phyloP scores from a whole-genome alignment of 805 yeast species.

The Zygotorulaspora sp. region DNA sequence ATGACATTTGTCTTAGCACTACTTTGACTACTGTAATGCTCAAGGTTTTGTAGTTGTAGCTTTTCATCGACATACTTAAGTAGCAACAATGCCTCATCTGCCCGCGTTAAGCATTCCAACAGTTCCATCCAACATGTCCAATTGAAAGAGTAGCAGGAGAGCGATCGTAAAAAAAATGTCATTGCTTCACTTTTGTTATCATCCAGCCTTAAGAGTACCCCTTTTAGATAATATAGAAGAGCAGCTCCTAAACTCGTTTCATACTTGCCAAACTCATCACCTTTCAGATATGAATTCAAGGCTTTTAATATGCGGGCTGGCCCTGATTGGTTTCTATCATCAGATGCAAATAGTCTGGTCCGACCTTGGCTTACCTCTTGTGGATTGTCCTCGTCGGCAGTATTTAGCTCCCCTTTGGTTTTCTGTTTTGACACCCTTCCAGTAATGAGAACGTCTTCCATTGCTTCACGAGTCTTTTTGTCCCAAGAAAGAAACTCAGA shows the following conservation, averaged over 20 bases:
- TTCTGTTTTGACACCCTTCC: constrained; percentile 20
- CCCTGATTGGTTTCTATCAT: constrained; percentile 25
- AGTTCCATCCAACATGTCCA: constrained; percentile 95
- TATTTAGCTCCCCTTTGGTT: constrained; percentile 8
- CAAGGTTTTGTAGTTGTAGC: constrained; percentile 14
- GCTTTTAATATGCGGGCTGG: constrained; percentile 41
- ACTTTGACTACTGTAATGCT: constrained; percentile 17
- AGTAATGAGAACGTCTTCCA: constrained; percentile 57
- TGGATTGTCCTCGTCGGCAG: constrained; percentile 9
- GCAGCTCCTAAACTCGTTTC: constrained; percentile 38
- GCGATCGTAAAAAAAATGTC: constrained; percentile 52
- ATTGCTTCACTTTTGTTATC: constrained; percentile 60
- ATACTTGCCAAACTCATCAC: background rate
- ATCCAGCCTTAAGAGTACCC: constrained; percentile 56
- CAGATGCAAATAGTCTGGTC: constrained; percentile 6
- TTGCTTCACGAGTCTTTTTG: constrained; percentile 62
- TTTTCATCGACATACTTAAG: constrained; percentile 37
- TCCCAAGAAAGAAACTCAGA: constrained; percentile 74
- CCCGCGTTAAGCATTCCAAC: constrained; percentile 51
- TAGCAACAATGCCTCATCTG: constrained; percentile 53
- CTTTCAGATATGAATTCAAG: constrained; percentile 28
- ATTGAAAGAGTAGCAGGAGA: constrained; percentile 70
- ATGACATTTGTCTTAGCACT: constrained; percentile 30
- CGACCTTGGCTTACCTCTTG: constrained; percentile 3
- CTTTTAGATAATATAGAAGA: constrained; percentile 66